These are phyloP conservation scores for Cutaneotrichosporon dermatis DNA, from an alignment of 1,284 basidiomycete species.

Conservation along the genomic window DNA sequence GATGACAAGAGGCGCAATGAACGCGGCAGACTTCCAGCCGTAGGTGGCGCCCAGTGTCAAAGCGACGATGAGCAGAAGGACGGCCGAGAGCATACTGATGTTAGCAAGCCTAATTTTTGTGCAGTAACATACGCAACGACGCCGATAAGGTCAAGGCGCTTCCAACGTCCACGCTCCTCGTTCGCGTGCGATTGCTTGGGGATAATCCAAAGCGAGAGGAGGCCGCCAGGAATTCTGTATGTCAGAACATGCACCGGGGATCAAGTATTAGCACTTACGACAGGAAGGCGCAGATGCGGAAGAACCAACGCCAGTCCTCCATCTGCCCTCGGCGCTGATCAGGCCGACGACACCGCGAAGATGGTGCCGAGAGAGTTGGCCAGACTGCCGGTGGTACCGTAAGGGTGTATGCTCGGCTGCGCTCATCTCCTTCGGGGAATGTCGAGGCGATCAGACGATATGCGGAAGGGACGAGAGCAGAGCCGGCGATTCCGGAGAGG, in stretches of 20 bases:
- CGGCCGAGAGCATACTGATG: conserved; percentile 15
- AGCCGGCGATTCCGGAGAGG: conserved; percentile 33
- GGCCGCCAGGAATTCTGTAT: conserved; percentile 5
- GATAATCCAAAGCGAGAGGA: conserved; percentile 14
- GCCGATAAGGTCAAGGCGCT: conserved; percentile 1
- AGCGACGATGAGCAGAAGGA: conserved; percentile 27
- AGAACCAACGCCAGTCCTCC: conserved; percentile 43
- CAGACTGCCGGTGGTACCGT: conserved; percentile 33
- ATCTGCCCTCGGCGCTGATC: conserved; percentile 38
- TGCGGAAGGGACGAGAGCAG: conserved; percentile 31
- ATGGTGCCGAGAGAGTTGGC: conserved; percentile 30
- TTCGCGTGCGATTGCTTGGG: conserved; percentile 10
- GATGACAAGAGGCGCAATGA: conserved; percentile 28
- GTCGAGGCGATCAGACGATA: conserved; percentile 34
- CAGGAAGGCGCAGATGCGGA: conserved; percentile 38
- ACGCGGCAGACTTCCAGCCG: conserved; percentile 23
- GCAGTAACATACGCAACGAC: not conserved
- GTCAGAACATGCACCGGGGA: no score
- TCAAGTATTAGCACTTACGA: no score
- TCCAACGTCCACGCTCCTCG: not conserved
- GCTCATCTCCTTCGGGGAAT: conserved; percentile 23
- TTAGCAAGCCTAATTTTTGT: no score
- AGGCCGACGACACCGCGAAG: conserved; percentile 34
- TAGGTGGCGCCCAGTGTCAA: conserved; percentile 29
- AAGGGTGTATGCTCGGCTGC: conserved; percentile 31